A percentile compares a stretch with the other conserved stretches of the same genome.
phyloP scores from a whole-genome alignment of 495 filamentous ascomycete species.

The Lichenothelia convexa region DNA sequence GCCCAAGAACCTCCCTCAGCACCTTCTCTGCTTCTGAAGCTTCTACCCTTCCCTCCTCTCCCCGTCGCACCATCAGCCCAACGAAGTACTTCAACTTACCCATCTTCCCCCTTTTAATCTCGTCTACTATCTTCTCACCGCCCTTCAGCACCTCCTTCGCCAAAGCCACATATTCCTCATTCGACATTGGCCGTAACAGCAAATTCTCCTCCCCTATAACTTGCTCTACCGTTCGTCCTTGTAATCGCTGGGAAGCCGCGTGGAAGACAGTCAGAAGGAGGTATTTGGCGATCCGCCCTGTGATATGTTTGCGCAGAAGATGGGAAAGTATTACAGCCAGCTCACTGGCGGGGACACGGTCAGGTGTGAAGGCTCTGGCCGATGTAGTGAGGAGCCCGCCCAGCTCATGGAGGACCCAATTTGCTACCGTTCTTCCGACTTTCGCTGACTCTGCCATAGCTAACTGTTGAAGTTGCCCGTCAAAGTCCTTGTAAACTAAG shows the following conservation, averaged over 20 bases:
- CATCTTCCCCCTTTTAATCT: conserved; percentile 48
- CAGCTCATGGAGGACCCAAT: conserved; percentile 61
- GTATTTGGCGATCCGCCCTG: conserved; percentile 46
- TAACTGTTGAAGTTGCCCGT: conserved; percentile 5
- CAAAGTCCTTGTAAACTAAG: conserved; percentile 24
- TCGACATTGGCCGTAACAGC: conserved; percentile 41
- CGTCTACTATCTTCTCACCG: conserved; percentile 42
- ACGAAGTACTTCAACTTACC: conserved; percentile 78
- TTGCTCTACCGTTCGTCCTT: conserved; percentile 33
- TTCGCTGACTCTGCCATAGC: not conserved
- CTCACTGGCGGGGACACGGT: conserved; percentile 12
- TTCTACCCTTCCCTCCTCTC: conserved; percentile 60
- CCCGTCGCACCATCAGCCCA: conserved; percentile 71
- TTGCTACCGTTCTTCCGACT: conserved; percentile 8
- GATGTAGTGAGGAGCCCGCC: conserved; percentile 49
- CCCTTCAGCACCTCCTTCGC: conserved; percentile 32
- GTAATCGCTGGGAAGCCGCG: conserved; percentile 15
- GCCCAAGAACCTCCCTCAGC: conserved; percentile 40
- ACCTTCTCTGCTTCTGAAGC: conserved; percentile 50
- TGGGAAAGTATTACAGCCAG: conserved; percentile 50
- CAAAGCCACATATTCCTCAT: conserved; percentile 39
- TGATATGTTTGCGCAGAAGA: conserved; percentile 48
- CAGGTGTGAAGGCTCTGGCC: conserved; percentile 35
- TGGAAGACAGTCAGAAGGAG: conserved; percentile 45
- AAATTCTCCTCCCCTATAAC: conserved; percentile 50